A percentile compares a stretch with the other conserved stretches of the same genome.
Evolutionary conservation across 345 rosid species (phyloP).

Genomic region (Arabidopsis thaliana): TAIR10.1 NC_003074.8:19453501-19454000

Average conservation of each 20-base stretch:
- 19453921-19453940: constrained; percentile 13
- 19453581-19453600: not conserved
- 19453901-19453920: not conserved
- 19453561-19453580: not conserved
- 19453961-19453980: constrained; percentile 35
- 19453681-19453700: no score
- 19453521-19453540: constrained; percentile 4
- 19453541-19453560: not conserved
- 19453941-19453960: constrained; percentile 42
- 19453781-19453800: not conserved
- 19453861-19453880: constrained; percentile 14
- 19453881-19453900: constrained; percentile 9
- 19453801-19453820: constrained; percentile 18
- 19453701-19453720: not conserved
- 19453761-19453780: not conserved
- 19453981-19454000: constrained; percentile 29
- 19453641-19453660: not conserved
- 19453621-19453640: not conserved
- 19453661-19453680: not conserved
- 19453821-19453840: not conserved
- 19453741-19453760: not conserved
- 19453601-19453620: not conserved
- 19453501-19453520: constrained; percentile 2
- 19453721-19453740: not conserved
- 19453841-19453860: constrained; percentile 10